These are phyloP conservation scores for Halteria grandinella DNA, from an alignment of 73 alveolate genomes.

Conservation along the genomic window DNA sequence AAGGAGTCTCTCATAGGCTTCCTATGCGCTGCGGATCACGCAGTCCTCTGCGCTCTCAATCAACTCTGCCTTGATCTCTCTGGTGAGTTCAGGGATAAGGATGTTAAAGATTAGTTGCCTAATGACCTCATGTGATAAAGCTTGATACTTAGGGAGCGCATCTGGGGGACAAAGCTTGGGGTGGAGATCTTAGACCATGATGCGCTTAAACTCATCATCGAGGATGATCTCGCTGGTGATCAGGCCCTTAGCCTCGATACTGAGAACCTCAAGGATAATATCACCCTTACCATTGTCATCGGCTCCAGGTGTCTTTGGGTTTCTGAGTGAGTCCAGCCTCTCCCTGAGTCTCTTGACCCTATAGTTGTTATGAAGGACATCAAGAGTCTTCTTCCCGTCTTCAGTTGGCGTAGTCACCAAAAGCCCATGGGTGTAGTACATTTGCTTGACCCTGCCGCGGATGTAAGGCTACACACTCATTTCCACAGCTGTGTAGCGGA, in stretches of 20 bases:
- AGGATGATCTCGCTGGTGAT: constrained; percentile 20
- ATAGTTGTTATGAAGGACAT: constrained; percentile 58
- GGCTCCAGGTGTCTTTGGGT: no score
- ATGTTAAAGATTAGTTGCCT: constrained; percentile 1
- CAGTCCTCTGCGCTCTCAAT: no score
- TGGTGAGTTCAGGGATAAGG: constrained; percentile 24
- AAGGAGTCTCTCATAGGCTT: neutral
- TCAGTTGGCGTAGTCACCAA: constrained; percentile 69
- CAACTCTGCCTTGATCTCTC: no score
- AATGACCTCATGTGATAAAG: constrained; percentile 5
- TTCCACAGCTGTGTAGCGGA: no score
- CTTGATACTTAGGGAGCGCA: neutral
- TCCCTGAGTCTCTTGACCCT: constrained; percentile 56
- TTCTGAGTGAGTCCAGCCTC: neutral
- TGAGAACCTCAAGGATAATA: constrained; percentile 52
- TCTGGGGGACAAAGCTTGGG: neutral
- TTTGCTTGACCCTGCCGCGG: constrained; percentile 24
- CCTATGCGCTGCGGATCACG: no score
- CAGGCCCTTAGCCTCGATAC: constrained; percentile 39
- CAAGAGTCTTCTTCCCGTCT: constrained; percentile 64
- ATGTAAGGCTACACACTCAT: constrained; percentile 47
- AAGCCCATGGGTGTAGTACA: constrained; percentile 12
- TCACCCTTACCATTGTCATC: constrained; percentile 26
- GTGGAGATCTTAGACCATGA: neutral
- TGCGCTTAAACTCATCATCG: neutral